A percentile compares a stretch with the other conserved stretches of the same genome.
Evolutionary conservation across 1,284 basidiomycete species (phyloP).

Genomic region (Leucoagaricus sp.): DNA sequence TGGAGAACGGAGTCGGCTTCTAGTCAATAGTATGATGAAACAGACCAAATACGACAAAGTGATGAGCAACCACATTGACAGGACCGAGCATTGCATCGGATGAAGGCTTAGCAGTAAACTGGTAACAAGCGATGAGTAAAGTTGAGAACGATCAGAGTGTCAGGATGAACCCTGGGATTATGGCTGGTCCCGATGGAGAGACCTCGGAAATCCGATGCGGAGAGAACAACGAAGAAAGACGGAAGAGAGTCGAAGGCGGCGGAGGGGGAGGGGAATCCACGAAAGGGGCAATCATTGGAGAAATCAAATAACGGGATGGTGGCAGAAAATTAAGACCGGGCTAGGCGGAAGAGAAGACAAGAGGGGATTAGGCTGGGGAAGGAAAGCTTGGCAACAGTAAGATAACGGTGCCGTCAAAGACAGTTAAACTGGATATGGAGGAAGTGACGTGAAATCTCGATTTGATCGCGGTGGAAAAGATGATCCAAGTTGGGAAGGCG

Average conservation of each 20-base stretch:
- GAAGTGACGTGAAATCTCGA: slow-evolving; percentile 9
- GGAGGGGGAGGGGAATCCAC: neutral
- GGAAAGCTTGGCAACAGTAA: slow-evolving; percentile 11
- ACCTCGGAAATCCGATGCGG: neutral
- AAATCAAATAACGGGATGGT: neutral
- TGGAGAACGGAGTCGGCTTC: slow-evolving; percentile 12
- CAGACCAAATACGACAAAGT: neutral
- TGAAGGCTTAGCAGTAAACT: neutral
- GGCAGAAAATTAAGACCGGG: slow-evolving; percentile 3
- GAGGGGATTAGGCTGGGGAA: slow-evolving; percentile 14
- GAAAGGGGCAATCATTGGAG: neutral
- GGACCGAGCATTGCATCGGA: neutral
- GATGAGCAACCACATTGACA: neutral
- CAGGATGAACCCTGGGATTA: neutral
- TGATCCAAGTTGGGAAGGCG: slow-evolving; percentile 15
- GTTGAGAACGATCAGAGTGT: neutral
- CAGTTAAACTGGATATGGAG: slow-evolving; percentile 13
- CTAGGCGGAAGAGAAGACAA: slow-evolving; percentile 3
- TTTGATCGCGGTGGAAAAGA: slow-evolving; percentile 10
- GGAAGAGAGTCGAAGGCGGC: too few species aligned
- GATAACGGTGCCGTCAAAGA: slow-evolving; percentile 16
- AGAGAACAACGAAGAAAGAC: neutral
- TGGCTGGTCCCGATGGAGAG: neutral
- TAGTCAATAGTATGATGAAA: slow-evolving; percentile 4
- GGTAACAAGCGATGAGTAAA: neutral